These are phyloP conservation scores for Pythium periplocum DNA, from an alignment of 352 stramenopile genomes.

Conservation along the genomic window DNA sequence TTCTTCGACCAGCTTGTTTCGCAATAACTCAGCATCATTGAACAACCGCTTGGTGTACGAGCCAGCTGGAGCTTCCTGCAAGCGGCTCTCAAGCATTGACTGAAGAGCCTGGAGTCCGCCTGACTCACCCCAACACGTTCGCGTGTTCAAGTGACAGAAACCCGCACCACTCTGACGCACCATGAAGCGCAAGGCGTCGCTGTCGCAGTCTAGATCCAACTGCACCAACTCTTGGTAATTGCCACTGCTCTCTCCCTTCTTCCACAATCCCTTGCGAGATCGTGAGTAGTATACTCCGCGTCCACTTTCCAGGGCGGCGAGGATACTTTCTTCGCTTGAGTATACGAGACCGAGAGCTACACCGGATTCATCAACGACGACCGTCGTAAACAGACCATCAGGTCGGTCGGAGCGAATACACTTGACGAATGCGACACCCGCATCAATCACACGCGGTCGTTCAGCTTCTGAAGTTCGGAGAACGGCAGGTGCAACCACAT, in stretches of 20 bases:
- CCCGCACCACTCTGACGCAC: conserved; percentile 83
- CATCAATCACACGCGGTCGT: conserved; percentile 26
- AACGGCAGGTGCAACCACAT: conserved; percentile 36
- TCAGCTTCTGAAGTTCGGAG: conserved; percentile 23
- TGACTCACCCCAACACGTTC: conserved; percentile 92
- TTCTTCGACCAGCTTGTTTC: conserved; percentile 97
- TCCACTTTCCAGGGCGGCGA: conserved; percentile 81
- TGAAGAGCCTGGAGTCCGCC: conserved; percentile 88
- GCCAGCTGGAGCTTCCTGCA: conserved; percentile 85
- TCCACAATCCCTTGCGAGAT: conserved; percentile 88
- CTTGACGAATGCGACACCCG: conserved; percentile 48
- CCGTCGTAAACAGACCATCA: conserved; percentile 91
- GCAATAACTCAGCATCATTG: conserved; percentile 87
- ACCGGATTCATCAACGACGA: conserved; percentile 89
- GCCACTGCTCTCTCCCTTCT: conserved; percentile 95
- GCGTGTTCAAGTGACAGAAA: conserved; percentile 88
- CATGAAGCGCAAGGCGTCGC: conserved; percentile 92
- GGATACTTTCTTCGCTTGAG: conserved; percentile 90
- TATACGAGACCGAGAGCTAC: conserved; percentile 93
- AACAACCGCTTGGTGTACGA: conserved; percentile 97
- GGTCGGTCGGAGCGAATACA: conserved; percentile 86
- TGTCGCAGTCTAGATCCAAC: conserved; percentile 94
- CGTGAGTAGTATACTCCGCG: conserved; percentile 95
- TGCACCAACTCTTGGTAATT: conserved; percentile 91
- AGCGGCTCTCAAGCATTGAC: conserved; percentile 77